Base-by-base conservation (phyloP, 495 filamentous ascomycete genomes). In the Delitschia confertaspora region DNA sequence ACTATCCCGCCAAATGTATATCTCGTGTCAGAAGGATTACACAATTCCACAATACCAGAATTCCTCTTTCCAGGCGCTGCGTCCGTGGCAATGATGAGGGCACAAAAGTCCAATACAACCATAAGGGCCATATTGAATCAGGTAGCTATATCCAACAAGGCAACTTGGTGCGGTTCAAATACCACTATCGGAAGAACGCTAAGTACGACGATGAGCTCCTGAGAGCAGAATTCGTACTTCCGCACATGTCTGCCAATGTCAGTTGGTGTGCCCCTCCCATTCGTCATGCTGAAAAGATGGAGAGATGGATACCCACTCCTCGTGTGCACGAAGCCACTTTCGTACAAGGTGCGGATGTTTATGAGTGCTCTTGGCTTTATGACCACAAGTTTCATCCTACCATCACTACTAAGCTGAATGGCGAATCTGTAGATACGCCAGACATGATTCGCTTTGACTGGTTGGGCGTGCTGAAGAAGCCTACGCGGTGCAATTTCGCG, bases 331-430 rank as follows among this genome's bases (percentile, higher is more conserved):
- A 76, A 52, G 75, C 73, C 4, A 78, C 69, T 3, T 77, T 76
- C 41, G 65, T 73, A 6, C 65, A 75, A 43, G 70, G 65, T 13
- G 51, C 65, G 7, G 66, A 75, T 52, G 70, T 74, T 13, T 78
- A 73, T 37, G 66, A 74, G 38, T 64, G 68, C 40, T 67, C 62
- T 18, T 79, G 75, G 75, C 47, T 68, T 5, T 79, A 79, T 39
- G 73, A 78, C 44, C 75, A 79, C 58, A 75, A 77, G 56, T 78
- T 73, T 55, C 73, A 78, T 54, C 75, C 75, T 7, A 70, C 65
- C 3, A 75, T 79, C 24, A 62, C 68, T 34, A 78, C 74, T 6
- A 77, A 68, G 19, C 63, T 77, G 21, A 78, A 79, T 36, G 75
- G 72, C 8, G 59, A 70, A 44, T 61, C 63, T 30, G 60, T 74